Base-by-base conservation (phyloP, 192 early-diverging fungal genomes). In the Radiomyces spectabilis region DNA sequence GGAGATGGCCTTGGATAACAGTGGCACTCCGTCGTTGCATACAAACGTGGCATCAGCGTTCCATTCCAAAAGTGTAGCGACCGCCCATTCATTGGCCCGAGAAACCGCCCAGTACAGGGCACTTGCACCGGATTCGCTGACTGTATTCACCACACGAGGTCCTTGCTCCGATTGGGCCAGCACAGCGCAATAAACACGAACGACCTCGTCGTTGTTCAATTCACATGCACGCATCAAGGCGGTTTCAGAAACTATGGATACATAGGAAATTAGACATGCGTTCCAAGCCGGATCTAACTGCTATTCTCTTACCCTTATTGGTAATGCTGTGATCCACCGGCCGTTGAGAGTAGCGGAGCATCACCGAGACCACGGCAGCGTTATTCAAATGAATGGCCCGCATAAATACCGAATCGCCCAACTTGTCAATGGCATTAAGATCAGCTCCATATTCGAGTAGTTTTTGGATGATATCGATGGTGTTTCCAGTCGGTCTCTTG, bases 31-130 rank as follows among this genome's bases (percentile, higher is more conserved):
- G 2, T 26, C 16, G 8, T 7, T 13, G 5, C 21, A 1, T 26
- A 3, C 6, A 22, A 41, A 10, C 6, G 63, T 57, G 9, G 56
- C 51, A 15, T 69, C 8, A 5, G 61, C 61, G 8, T 53, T 37
- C 18, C 38, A 34, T 10, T n/a, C 5, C 13, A 59, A 26, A 30
- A 69, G 13, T 0, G 2, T 25, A 4, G 30, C 27, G 4, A 69
- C 51, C 21, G 38, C 32, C n/a, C 55, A n/a, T 16, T 30, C 25
- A 24, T 59, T n/a, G 2, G 39, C 51, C n/a, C n/a, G n/a, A n/a
- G n/a, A n/a, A n/a, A n/a, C n/a, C n/a, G n/a, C n/a, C n/a, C n/a
- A n/a, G n/a, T n/a, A n/a, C n/a, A n/a, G n/a, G n/a, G n/a, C n/a
- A n/a, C n/a, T n/a, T n/a, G n/a, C n/a, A n/a, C n/a, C n/a, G n/a